Percentiles rank a stretch among this genome's conserved stretches.
Evolutionary conservation across 495 filamentous ascomycete genomes (phyloP).

Genomic region (Penicillium silybi): DNA sequence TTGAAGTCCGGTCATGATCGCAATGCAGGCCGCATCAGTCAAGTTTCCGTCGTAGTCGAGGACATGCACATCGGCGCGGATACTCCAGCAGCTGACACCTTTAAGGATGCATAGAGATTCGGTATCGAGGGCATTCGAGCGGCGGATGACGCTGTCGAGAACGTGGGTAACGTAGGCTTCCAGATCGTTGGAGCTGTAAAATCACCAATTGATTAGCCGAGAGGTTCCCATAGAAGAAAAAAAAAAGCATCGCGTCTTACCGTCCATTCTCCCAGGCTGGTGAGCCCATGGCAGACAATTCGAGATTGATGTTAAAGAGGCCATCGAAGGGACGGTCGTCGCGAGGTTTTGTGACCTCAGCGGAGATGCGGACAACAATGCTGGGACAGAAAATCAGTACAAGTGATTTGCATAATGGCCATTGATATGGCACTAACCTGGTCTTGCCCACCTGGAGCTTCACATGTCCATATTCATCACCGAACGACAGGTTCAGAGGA

Average conservation of each 20-base stretch:
- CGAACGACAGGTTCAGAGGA: slow-evolving; percentile 71
- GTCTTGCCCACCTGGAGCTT: slow-evolving; percentile 90
- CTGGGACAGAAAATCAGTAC: slow-evolving; percentile 41
- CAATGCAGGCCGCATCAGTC: slow-evolving; percentile 79
- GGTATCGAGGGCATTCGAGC: slow-evolving; percentile 85
- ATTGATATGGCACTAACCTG: slow-evolving; percentile 48
- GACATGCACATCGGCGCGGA: slow-evolving; percentile 87
- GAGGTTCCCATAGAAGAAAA: not conserved
- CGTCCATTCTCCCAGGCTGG: slow-evolving; percentile 85
- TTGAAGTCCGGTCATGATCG: slow-evolving; percentile 77
- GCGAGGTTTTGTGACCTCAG: slow-evolving; percentile 78
- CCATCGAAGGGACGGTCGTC: slow-evolving; percentile 91
- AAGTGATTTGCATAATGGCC: not conserved
- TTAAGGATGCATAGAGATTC: slow-evolving; percentile 93
- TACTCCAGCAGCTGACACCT: slow-evolving; percentile 81
- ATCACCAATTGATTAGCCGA: not conserved
- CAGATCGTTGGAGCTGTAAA: slow-evolving; percentile 61
- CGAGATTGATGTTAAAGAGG: slow-evolving; percentile 84
- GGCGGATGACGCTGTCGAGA: slow-evolving; percentile 89
- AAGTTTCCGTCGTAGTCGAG: slow-evolving; percentile 85
- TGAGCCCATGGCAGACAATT: slow-evolving; percentile 88
- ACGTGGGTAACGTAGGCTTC: slow-evolving; percentile 81
- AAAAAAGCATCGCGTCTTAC: slow-evolving; percentile 33
- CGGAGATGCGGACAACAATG: slow-evolving; percentile 79
- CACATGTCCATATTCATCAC: slow-evolving; percentile 85